Percentiles rank a stretch among this genome's conserved stretches.
These are phyloP conservation scores for Auricularia heimuer DNA, from an alignment of 768 basidiomycete genomes.

Conservation along the genomic window DNA sequence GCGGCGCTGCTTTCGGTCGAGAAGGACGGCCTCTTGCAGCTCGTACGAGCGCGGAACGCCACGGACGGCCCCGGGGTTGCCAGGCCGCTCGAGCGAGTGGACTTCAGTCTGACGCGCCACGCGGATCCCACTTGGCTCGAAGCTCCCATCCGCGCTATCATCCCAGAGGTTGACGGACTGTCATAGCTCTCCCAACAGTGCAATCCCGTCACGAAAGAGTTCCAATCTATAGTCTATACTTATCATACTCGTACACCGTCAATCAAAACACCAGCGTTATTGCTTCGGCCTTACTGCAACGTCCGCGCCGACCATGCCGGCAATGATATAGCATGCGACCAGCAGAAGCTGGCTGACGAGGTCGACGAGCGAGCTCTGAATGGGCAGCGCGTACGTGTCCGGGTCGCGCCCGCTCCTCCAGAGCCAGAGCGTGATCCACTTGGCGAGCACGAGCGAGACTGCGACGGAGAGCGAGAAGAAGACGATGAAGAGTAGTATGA, in stretches of 20 bases:
- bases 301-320: conserved; percentile 33
- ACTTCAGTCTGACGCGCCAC: no score
- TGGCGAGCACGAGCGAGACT: conserved; percentile 60
- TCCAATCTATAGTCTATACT: no score
- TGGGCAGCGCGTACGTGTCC: conserved; percentile 87
- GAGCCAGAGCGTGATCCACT: conserved; percentile 57
- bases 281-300: conserved; percentile 8
- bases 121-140: no score
- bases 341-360: conserved; percentile 74
- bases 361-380: conserved; percentile 84
- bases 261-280: no score
- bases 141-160: no score
- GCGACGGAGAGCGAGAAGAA: conserved; percentile 70
- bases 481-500: conserved; percentile 53
- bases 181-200: no score
- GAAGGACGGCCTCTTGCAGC: background rate
- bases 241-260: no score
- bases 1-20: background rate
- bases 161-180: no score
- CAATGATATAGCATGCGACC: conserved; percentile 64
- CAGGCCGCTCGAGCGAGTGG: no score
- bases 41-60: background rate
- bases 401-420: conserved; percentile 77
- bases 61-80: no score
- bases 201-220: no score